Base-by-base conservation (phyloP, 225 moss, liverwort and hornwort genomes). In the Bryum argenteum region DNA sequence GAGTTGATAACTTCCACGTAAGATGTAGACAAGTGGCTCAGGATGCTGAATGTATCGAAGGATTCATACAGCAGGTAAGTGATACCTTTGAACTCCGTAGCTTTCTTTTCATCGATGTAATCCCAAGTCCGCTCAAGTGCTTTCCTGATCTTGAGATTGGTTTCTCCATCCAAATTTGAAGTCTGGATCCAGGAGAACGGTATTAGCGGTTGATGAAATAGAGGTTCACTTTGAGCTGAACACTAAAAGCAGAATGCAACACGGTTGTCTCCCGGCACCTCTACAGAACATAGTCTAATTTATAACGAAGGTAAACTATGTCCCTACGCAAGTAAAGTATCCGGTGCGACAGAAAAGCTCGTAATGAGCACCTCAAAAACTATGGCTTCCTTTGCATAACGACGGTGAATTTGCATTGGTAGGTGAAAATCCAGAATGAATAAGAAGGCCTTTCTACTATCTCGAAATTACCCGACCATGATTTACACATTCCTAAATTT, bases 71-170 rank as follows among this genome's bases (percentile, higher is more conserved):
- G 51, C 70, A 71, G 19, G 48, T 60, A 48, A 26, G 57, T 6
- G 61, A 43, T 67, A 90, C 95, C 95, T 88, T 83, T 89, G 61
- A 95, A 95, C 2, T 88, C 89, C 64, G 74, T 76, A 59, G 92
- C 95, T 70, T 83, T 91, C 57, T 84, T 83, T 74, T 92, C 95
- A 81, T 95, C 89, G 48, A 93, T 88, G 60, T 86, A 93, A 79
- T 95, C 95, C 95, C 95, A 95, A 45, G 95, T 92, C 52, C 91
- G 86, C 66, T 95, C 95, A 9, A 93, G 84, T 38, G 92, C 95
- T 75, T 92, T 95, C 43, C 95, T 91, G 77, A 95, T 95, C 81
- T 95, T 95, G 61, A 95, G 88, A 74, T 95, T 95, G 24, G 95
- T 95, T 65, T 95, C 95, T 68, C 95, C 95, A 69, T 95, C 95